A percentile compares a stretch with the other conserved stretches of the same genome.
Conservation (phyloP, 768 basidiomycete species). For the Antrodiella citrinella region DNA sequence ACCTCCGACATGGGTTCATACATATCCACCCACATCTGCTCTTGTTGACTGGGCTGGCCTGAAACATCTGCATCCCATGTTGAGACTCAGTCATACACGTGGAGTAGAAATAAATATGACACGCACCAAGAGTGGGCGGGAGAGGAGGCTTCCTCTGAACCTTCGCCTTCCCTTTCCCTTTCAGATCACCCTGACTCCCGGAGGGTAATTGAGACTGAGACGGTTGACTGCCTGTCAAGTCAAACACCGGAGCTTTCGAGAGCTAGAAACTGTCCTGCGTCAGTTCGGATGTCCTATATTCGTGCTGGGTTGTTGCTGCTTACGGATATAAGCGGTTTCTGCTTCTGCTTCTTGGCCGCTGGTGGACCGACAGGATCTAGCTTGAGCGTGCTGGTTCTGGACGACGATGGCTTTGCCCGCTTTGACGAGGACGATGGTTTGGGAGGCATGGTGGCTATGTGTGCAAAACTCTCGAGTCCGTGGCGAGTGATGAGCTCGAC, state of each 20-base stretch:
- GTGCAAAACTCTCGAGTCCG: background rate
- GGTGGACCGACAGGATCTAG: constrained; percentile 7
- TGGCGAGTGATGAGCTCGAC: too few species aligned
- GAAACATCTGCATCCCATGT: too few species aligned
- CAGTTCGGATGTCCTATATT: too few species aligned
- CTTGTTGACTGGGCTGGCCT: background rate
- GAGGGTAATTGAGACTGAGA: background rate
- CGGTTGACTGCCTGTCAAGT: constrained; percentile 10
- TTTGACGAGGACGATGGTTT: background rate
- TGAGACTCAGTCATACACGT: too few species aligned
- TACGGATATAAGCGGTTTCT: constrained; percentile 16
- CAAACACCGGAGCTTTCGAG: constrained; percentile 15
- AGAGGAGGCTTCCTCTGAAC: too few species aligned
- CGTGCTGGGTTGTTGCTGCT: constrained; percentile 1
- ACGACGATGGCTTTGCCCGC: background rate
- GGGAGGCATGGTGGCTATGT: background rate
- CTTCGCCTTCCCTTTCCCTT: constrained; percentile 19
- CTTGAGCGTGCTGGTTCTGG: constrained; percentile 7
- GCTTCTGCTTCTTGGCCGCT: constrained; percentile 18
- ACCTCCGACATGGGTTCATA: constrained; percentile 25
- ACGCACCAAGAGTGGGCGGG: too few species aligned
- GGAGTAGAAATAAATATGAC: too few species aligned
- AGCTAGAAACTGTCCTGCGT: constrained; percentile 11
- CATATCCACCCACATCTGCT: constrained; percentile 24
- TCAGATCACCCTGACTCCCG: constrained; percentile 4